A percentile compares a stretch with the other conserved stretches of the same genome.
Evolutionary conservation across 1,139 yeast genomes (phyloP).

Genomic region (Diutina scorzettiae): DNA sequence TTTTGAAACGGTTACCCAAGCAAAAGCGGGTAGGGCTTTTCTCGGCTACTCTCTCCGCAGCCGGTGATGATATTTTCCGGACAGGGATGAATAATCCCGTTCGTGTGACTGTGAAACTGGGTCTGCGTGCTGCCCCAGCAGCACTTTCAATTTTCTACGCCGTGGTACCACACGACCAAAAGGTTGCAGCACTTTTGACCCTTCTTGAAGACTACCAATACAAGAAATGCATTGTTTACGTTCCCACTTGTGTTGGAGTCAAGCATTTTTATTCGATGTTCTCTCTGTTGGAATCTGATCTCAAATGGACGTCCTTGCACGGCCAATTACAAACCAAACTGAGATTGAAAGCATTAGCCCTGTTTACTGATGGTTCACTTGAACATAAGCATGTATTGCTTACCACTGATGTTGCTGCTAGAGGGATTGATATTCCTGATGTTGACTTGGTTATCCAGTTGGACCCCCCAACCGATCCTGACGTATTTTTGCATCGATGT

Average conservation of each 20-base stretch:
- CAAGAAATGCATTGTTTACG: conserved; percentile 73
- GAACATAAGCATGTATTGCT: conserved; percentile 48
- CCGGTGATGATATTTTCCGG: conserved; percentile 55
- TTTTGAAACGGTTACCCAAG: conserved; percentile 61
- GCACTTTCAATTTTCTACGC: conserved; percentile 54
- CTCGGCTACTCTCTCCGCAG: conserved; percentile 82
- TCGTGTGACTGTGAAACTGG: conserved; percentile 58
- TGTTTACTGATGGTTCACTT: conserved; percentile 39
- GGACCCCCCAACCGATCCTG: conserved; percentile 85
- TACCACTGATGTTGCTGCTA: conserved; percentile 82
- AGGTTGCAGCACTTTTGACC: conserved; percentile 46
- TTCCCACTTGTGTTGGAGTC: conserved; percentile 83
- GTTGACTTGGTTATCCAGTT: conserved; percentile 81
- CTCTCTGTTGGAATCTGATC: conserved; percentile 12
- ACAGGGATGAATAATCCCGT: conserved; percentile 89
- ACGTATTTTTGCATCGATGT: conserved; percentile 12
- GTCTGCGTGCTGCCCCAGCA: conserved; percentile 38
- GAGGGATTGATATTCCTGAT: conserved; percentile 89
- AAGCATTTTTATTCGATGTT: conserved; percentile 60
- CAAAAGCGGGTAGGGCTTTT: conserved; percentile 91
- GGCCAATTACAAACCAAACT: conserved; percentile 75
- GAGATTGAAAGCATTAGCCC: conserved; percentile 55
- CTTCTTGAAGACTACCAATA: conserved; percentile 42
- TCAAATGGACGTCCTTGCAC: conserved; percentile 49
- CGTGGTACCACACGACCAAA: conserved; percentile 46